Percentiles rank a stretch among this genome's conserved stretches.
phyloP scores from a whole-genome alignment of 2,329 filamentous ascomycete genomes.

The Metarhizium anisopliae region DNA sequence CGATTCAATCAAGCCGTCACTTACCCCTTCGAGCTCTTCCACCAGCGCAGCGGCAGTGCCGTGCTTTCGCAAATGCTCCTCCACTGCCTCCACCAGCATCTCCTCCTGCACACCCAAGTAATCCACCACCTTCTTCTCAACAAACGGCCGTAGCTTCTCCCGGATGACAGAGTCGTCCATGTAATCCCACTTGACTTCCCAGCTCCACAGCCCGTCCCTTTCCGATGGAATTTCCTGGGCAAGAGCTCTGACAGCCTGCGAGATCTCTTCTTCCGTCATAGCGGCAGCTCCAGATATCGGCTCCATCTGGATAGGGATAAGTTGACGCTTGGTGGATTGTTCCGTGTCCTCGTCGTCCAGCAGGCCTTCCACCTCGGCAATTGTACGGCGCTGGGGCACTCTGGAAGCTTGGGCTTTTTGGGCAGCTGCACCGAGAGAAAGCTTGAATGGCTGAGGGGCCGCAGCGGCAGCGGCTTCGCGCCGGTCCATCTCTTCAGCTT shows the following conservation, averaged over 20 bases:
- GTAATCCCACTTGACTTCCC: constrained; percentile 86
- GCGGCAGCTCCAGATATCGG: constrained; percentile 49
- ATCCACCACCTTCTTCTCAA: constrained; percentile 97
- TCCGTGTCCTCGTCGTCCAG: constrained; percentile 92
- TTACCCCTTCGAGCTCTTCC: constrained; percentile 74
- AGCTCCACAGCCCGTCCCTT: constrained; percentile 81
- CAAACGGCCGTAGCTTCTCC: constrained; percentile 85
- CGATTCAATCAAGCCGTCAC: constrained; percentile 15
- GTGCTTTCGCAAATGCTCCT: constrained; percentile 72
- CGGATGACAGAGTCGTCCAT: constrained; percentile 73
- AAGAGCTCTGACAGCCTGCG: constrained; percentile 70
- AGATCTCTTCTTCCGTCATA: constrained; percentile 80
- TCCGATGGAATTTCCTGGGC: constrained; percentile 86
- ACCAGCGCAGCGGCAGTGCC: constrained; percentile 71
- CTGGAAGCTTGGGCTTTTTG: constrained; percentile 57
- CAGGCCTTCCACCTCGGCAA: constrained; percentile 88
- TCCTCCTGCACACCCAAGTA: constrained; percentile 95
- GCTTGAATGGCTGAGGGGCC: constrained; percentile 75
- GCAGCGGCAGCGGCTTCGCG: constrained; percentile 26
- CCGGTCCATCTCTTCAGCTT: constrained; percentile 66
- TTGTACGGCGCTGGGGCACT: constrained; percentile 59
- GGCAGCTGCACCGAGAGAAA: constrained; percentile 82
- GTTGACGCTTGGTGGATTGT: constrained; percentile 58
- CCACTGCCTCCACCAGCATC: constrained; percentile 85
- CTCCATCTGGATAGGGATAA: constrained; percentile 78